phyloP scores from a whole-genome alignment of 495 filamentous ascomycete species.

The Penicillium lividum region DNA sequence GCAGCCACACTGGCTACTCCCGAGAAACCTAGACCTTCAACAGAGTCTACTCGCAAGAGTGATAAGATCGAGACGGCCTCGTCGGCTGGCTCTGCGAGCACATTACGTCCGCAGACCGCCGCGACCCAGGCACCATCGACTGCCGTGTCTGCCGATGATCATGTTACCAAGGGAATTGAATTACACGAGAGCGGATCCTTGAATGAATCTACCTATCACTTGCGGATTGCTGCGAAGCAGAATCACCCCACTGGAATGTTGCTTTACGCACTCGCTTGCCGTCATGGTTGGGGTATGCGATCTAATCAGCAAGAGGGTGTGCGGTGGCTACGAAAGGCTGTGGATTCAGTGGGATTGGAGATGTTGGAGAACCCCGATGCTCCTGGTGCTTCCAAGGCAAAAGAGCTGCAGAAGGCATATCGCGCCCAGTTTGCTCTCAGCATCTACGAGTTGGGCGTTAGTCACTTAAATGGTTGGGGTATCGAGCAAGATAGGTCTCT shows the following conservation, averaged over 20 bases:
- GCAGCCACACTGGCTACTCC: slow-evolving; percentile 16
- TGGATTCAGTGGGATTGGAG: slow-evolving; percentile 79
- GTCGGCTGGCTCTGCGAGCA: slow-evolving; percentile 67
- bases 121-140: slow-evolving; percentile 42
- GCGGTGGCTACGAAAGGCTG: slow-evolving; percentile 85
- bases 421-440: slow-evolving; percentile 91
- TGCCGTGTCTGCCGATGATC: slow-evolving; percentile 76
- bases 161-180: slow-evolving; percentile 83
- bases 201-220: slow-evolving; percentile 91
- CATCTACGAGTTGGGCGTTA: slow-evolving; percentile 95
- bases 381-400: slow-evolving; percentile 60
- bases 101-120: slow-evolving; percentile 58
- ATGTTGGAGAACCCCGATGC: slow-evolving; percentile 75
- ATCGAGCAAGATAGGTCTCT: slow-evolving; percentile 88
- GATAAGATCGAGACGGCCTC: slow-evolving; percentile 52
- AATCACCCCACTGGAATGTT: slow-evolving; percentile 92
- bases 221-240: slow-evolving; percentile 83
- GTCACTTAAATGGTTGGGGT: slow-evolving; percentile 97
- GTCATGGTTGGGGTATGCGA: slow-evolving; percentile 98
- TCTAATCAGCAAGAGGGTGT: slow-evolving; percentile 87
- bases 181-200: slow-evolving; percentile 82
- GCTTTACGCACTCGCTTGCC: slow-evolving; percentile 89
- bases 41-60: slow-evolving; percentile 40
- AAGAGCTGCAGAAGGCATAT: slow-evolving; percentile 71
- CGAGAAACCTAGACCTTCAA: slow-evolving; percentile 49